These are phyloP conservation scores for Hapsidospora chrysogenum DNA, from an alignment of 495 filamentous ascomycete species.

Conservation along the genomic window DNA sequence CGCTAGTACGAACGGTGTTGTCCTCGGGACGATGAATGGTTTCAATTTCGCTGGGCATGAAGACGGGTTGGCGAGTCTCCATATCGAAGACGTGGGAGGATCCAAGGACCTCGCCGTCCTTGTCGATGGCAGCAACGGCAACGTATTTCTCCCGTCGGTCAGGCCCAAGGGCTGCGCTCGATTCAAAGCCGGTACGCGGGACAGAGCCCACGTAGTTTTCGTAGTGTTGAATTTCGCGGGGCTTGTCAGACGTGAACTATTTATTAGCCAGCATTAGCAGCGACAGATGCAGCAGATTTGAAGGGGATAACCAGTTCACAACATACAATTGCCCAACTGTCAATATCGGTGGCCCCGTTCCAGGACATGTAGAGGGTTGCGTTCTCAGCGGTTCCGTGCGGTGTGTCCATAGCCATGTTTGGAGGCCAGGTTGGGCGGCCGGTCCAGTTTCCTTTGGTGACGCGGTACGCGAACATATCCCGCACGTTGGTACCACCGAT, in stretches of 20 bases:
- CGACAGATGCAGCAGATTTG: background rate
- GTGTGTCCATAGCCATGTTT: conserved; percentile 5
- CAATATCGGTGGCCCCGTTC: conserved; percentile 14
- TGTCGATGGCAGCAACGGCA: conserved; percentile 7
- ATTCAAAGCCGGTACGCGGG: conserved; percentile 10
- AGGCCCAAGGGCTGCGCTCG: conserved; percentile 5
- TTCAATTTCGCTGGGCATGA: too few species aligned
- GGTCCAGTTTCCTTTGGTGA: conserved; percentile 12
- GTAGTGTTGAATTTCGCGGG: conserved; percentile 5
- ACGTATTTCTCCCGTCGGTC: background rate
- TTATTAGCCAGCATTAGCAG: background rate
- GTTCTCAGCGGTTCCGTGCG: background rate
- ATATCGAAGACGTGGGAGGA: conserved; percentile 7
- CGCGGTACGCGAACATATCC: conserved; percentile 7
- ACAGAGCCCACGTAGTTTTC: background rate
- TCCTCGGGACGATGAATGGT: too few species aligned
- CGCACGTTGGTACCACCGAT: conserved; percentile 1
- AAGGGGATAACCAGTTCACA: background rate
- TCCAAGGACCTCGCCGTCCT: conserved; percentile 4
- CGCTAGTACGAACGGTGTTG: too few species aligned
- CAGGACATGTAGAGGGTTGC: conserved; percentile 11
- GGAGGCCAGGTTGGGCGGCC: conserved; percentile 8
- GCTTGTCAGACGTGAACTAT: conserved; percentile 3
- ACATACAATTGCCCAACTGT: conserved; percentile 9
- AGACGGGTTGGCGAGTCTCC: too few species aligned